These are phyloP conservation scores for Pisolithus tinctorius DNA, from an alignment of 768 basidiomycete genomes.

Conservation along the genomic window DNA sequence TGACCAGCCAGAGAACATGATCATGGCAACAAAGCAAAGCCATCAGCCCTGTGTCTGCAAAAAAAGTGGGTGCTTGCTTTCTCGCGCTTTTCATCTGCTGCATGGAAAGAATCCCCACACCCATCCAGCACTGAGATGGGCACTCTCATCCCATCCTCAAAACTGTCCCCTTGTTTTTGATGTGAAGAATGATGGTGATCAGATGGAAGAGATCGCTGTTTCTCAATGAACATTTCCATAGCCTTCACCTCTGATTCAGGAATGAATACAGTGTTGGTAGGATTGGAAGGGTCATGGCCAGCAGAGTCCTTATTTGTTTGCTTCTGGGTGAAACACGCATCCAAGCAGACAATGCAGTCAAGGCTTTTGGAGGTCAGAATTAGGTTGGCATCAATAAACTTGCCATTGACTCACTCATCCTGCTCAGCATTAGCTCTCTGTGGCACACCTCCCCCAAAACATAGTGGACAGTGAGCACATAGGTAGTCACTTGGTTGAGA, in stretches of 20 bases:
- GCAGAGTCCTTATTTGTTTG: too few relatives aligned
- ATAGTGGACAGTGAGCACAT: constrained; percentile 9
- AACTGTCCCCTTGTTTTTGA: constrained; percentile 2
- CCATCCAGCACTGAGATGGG: constrained; percentile 26
- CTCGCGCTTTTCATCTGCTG: constrained; percentile 8
- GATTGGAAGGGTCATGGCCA: not conserved
- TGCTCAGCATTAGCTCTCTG: not conserved
- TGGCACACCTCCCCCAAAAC: constrained; percentile 9
- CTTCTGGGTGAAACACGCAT: too few relatives aligned
- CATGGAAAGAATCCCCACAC: constrained; percentile 26
- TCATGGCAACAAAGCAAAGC: constrained; percentile 14
- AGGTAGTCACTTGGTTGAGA: constrained; percentile 12
- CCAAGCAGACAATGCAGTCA: too few relatives aligned
- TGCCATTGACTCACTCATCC: too few relatives aligned
- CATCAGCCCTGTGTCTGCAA: constrained; percentile 12
- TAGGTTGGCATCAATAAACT: too few relatives aligned
- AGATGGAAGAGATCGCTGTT: not conserved
- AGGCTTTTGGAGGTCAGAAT: too few relatives aligned
- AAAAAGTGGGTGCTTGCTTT: constrained; percentile 15
- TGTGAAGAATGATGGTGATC: not conserved
- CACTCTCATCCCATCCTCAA: constrained; percentile 19
- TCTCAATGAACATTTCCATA: constrained; percentile 10
- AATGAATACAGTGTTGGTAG: constrained; percentile 7
- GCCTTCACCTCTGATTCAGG: constrained; percentile 11
- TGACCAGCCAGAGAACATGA: constrained; percentile 9